Evolutionary conservation across 2,329 filamentous ascomycete species (phyloP), one percentile per base, ranked within the genome.

Genomic region (Magnaporthales sp.): DNA sequence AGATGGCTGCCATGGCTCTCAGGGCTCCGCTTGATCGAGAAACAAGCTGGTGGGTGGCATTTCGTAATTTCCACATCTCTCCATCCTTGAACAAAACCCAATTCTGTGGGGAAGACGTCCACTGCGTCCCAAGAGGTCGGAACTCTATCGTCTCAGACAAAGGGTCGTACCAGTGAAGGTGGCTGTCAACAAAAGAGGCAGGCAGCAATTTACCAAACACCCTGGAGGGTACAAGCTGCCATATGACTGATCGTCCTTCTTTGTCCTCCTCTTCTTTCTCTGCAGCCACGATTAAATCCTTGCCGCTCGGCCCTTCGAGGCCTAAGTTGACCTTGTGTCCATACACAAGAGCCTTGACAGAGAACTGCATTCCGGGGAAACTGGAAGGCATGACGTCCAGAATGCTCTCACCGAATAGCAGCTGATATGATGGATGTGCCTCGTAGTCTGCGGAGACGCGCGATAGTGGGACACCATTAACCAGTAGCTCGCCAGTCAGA

Each of bases 401-500:
- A 0, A 73, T 63, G 0, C 73, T 72, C 4, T 70, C 66, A 1
- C 80, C 78, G 71, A 88, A 86, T 0, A 87, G 71, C 0, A 71
- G 69, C 0, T 13, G 11, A 68, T 83, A 87, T 0, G 73, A 74
- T 0, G 70, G 8, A 65, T 84, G 76, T 0, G 15, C 8, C 38
- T 80, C 75, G 63, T 84, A 87, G 0, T 78, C 68, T 0, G 11
- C 3, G 0, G 85, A 84, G 0, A 87, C 75, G 2, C 80, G 77
- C 4, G 77, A 72, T 0, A 86, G 69, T 0, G 83, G 84, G 1
- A 74, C 61, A 0, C 85, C 84, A 67, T 86, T 77, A 0, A 88
- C 78, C 0, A 86, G 75, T 0, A 89, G 73, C 27, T 81, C 76
- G 0, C 81, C 84, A 0, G 77, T 81, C 2, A 89, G 69, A 0